Evolutionary conservation across 129 eudicot genomes (phyloP).

Genomic region (Glebionis coronaria): DNA sequence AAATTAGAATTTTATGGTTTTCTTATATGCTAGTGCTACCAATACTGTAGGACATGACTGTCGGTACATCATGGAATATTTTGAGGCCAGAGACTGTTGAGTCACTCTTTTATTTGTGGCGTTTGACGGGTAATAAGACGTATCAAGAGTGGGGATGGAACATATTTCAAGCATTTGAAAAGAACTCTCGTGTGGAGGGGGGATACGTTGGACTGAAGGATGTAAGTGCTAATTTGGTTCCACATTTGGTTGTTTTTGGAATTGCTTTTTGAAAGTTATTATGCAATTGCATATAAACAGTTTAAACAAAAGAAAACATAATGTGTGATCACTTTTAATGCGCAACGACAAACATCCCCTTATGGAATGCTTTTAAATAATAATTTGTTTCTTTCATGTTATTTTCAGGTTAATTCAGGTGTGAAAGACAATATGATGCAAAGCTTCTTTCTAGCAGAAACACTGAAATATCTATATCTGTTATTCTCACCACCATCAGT

Average conservation of each 20-base stretch:
- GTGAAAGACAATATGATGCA: constrained; percentile 99
- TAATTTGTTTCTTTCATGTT: neutral
- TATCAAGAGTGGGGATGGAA: constrained; percentile 99
- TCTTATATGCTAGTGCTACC: constrained; percentile 16
- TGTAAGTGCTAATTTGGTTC: constrained; percentile 47
- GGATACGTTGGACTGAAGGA: constrained; percentile 99
- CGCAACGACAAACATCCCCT: no score
- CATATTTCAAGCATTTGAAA: constrained; percentile 97
- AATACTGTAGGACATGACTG: constrained; percentile 84
- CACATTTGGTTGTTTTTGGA: neutral
- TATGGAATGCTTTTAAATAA: neutral
- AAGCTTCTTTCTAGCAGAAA: constrained; percentile 98
- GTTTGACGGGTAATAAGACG: constrained; percentile 95
- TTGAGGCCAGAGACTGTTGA: constrained; percentile 98
- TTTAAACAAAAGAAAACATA: no score
- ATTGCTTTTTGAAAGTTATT: neutral
- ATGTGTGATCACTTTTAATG: no score
- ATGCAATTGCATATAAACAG: neutral
- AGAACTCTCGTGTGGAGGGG: constrained; percentile 80
- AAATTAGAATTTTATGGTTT: neutral
- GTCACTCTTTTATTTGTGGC: constrained; percentile 95
- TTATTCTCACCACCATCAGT: constrained; percentile 88
- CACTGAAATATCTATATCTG: constrained; percentile 90
- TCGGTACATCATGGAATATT: constrained; percentile 99
- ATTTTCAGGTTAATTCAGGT: constrained; percentile 81